Base-by-base conservation (phyloP, 768 basidiomycete genomes). In the Leccinum disarticulatum region DNA sequence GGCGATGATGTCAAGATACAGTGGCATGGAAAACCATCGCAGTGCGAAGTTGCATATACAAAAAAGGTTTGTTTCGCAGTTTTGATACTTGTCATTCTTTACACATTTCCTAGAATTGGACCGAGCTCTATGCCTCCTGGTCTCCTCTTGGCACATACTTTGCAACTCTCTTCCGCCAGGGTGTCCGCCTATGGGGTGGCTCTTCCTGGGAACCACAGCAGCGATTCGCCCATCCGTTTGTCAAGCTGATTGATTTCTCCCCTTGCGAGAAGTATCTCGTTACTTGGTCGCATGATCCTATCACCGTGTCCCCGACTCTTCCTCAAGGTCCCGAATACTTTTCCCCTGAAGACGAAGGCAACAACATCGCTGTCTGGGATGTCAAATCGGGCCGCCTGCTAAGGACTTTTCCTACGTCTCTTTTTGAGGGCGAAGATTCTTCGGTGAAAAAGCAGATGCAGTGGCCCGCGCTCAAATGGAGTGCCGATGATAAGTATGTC, bases 401-500 rank as follows among this genome's bases (percentile, higher is more conserved):
- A 48, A 90, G 97, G 54, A 98, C 95, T 2, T 98, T 99, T 77
- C 83, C 85, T 38, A 84, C 89, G 10, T 81, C 86, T 52, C 76
- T 75, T 49, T 76, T 77, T 49, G 87, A 87, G 56, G 82, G 78
- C 62, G 90, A 88, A 28, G 78, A 82, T 25, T 70, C 78, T 35
- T 76, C 80, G 1, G 72, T 73, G 58, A 91, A 90, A 76, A 93
- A 91, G 69, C 90, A 89, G 70, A 88, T 93, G 84, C 87, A 86
- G 65, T 98, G 96, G 95, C 97, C 97, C 3, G 87, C 88, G 22
- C 79, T 99, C 64, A 98, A 97, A 79, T 99, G 96, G 95, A 95
- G 93, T 60, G 85, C 93, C 1, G 96, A 98, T 74, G 97, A 98
- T 76, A 90, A 93, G 74, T 98, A 85, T 74, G 91, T 95, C 64